Percentiles rank a stretch among this genome's conserved stretches.
phyloP scores from a whole-genome alignment of 768 basidiomycete species.

The Trametes sanguinea region DNA sequence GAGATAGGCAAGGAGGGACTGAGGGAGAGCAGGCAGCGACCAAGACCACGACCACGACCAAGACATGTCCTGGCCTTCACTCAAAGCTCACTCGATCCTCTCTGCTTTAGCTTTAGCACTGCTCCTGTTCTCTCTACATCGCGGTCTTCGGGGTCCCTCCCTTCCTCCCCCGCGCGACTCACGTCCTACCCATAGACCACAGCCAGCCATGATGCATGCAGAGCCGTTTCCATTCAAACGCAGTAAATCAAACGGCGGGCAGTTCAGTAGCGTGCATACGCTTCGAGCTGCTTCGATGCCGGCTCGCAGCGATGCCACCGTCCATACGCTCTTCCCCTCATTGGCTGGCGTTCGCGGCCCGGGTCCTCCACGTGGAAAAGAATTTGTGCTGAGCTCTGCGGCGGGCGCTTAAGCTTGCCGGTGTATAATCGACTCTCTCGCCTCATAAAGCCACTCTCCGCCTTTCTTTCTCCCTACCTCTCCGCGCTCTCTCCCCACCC shows the following conservation, averaged over 20 bases:
- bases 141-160: slow-evolving; percentile 13
- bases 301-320: background rate
- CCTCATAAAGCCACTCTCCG: slow-evolving; percentile 1
- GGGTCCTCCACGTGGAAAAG: slow-evolving; percentile 1
- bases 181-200: too few relatives aligned
- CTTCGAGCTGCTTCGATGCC: background rate
- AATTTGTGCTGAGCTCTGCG: background rate
- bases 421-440: background rate
- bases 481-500: background rate
- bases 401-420: background rate
- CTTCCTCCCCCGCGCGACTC: background rate
- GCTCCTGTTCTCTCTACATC: background rate
- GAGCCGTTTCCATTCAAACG: too few relatives aligned
- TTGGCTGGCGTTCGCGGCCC: slow-evolving; percentile 4
- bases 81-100: background rate
- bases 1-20: slow-evolving; percentile 9
- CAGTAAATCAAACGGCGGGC: too few relatives aligned
- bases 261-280: background rate
- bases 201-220: too few relatives aligned
- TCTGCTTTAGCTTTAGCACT: background rate
- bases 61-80: slow-evolving; percentile 13
- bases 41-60: background rate
- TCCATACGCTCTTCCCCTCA: background rate
- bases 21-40: background rate
- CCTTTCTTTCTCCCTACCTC: background rate